phyloP scores from a whole-genome alignment of 1,139 yeast genomes.

The Suhomyces maxii region DNA sequence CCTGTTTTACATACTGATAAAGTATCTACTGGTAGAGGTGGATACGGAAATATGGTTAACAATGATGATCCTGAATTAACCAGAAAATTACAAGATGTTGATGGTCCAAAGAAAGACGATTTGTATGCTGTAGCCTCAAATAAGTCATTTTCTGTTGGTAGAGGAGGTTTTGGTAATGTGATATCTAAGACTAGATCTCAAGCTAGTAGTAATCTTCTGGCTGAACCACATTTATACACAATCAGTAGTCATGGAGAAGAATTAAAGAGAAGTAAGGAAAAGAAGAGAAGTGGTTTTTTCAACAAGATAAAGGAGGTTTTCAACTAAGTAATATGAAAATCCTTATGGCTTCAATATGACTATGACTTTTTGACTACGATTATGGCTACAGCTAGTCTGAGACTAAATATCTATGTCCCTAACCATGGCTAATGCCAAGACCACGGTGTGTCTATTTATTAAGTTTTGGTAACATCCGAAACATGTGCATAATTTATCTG shows the following conservation, averaged over 20 bases:
- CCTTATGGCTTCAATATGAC: too few species aligned
- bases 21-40: slow-evolving; percentile 79
- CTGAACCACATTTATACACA: slow-evolving; percentile 16
- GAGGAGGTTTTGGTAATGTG: slow-evolving; percentile 55
- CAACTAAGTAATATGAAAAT: slow-evolving; percentile 8
- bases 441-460: too few species aligned
- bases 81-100: slow-evolving; percentile 72
- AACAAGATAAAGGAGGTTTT: slow-evolving; percentile 35
- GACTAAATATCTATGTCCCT: too few species aligned
- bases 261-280: slow-evolving; percentile 12
- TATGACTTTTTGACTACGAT: too few species aligned
- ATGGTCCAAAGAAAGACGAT: slow-evolving; percentile 30
- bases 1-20: slow-evolving; percentile 60
- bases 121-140: slow-evolving; percentile 39
- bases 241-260: slow-evolving; percentile 18
- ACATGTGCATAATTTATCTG: too few species aligned
- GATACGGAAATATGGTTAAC: slow-evolving; percentile 73
- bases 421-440: too few species aligned
- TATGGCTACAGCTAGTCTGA: too few species aligned
- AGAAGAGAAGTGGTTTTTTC: slow-evolving; percentile 29
- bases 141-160: slow-evolving; percentile 43
- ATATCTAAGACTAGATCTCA: slow-evolving; percentile 22
- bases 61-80: slow-evolving; percentile 63
- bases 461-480: too few species aligned
- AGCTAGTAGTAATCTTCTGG: slow-evolving; percentile 7